A percentile compares a stretch with the other conserved stretches of the same genome.
These are phyloP conservation scores for Rhodosporidiobolus sp. DNA, from an alignment of 768 basidiomycete species.

Conservation along the genomic window DNA sequence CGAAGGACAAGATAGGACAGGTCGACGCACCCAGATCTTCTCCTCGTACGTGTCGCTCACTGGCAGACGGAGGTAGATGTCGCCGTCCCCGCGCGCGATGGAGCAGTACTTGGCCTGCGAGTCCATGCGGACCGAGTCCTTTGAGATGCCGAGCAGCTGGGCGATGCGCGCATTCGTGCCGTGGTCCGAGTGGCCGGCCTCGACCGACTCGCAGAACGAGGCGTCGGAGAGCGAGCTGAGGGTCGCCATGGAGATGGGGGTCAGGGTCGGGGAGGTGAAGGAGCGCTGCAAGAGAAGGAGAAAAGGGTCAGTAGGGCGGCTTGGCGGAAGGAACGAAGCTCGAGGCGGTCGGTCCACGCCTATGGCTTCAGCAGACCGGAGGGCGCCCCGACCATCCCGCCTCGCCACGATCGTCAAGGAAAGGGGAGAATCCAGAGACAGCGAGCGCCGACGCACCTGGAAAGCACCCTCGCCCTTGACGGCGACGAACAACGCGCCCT, in stretches of 20 bases:
- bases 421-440: too few relatives aligned
- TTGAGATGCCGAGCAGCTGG: constrained; percentile 62
- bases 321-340: background rate
- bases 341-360: too few relatives aligned
- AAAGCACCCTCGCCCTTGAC: constrained; percentile 80
- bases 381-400: too few relatives aligned
- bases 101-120: constrained; percentile 92
- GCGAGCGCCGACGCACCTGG: constrained; percentile 54
- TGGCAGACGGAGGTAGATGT: constrained; percentile 75
- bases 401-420: too few relatives aligned
- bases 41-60: constrained; percentile 72
- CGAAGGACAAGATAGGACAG: background rate
- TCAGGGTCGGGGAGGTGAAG: constrained; percentile 50
- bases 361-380: too few relatives aligned
- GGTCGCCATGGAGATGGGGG: constrained; percentile 56
- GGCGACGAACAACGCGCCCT: constrained; percentile 80
- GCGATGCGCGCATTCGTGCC: constrained; percentile 71
- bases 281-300: constrained; percentile 36
- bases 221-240: constrained; percentile 55
- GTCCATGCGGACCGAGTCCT: constrained; percentile 77
- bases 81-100: constrained; percentile 80
- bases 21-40: constrained; percentile 81
- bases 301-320: too few relatives aligned
- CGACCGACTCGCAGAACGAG: constrained; percentile 84
- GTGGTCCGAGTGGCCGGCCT: constrained; percentile 86